A percentile compares a stretch with the other conserved stretches of the same genome.
These are phyloP conservation scores for Phytophthora foliorum DNA, from an alignment of 352 stramenopile genomes.

Conservation along the genomic window DNA sequence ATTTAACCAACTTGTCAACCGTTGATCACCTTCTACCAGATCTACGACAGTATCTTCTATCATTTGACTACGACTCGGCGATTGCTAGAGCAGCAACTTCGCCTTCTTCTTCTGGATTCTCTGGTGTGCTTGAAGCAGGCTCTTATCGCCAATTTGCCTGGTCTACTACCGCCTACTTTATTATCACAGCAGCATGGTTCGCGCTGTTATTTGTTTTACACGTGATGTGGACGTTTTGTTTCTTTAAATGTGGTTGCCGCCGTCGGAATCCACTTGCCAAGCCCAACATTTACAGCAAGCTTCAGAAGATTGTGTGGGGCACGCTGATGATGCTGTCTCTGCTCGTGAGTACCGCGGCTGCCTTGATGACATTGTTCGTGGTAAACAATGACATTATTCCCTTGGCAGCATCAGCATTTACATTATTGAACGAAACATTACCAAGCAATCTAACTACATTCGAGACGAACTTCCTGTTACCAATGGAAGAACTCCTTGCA, in stretches of 20 bases:
- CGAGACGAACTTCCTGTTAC: constrained; percentile 42
- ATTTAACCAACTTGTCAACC: constrained; percentile 40
- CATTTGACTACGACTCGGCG: constrained; percentile 50
- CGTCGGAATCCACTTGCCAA: constrained; percentile 52
- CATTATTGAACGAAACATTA: constrained; percentile 40
- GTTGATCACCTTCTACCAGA: constrained; percentile 56
- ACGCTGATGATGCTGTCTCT: constrained; percentile 45
- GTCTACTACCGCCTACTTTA: constrained; percentile 40
- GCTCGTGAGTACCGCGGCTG: constrained; percentile 24
- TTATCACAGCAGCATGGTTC: constrained; percentile 37
- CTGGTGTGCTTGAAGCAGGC: constrained; percentile 32
- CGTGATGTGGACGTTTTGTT: constrained; percentile 58
- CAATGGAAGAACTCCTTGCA: constrained; percentile 44
- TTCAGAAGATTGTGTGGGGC: constrained; percentile 56
- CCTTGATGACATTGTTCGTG: constrained; percentile 43
- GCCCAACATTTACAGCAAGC: constrained; percentile 58
- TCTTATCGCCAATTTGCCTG: constrained; percentile 66
- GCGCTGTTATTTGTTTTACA: constrained; percentile 53
- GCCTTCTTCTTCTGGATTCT: constrained; percentile 14
- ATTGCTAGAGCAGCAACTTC: constrained; percentile 22
- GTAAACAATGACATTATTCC: constrained; percentile 47
- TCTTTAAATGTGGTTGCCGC: constrained; percentile 58
- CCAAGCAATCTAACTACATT: constrained; percentile 46
- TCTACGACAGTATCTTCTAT: constrained; percentile 50
- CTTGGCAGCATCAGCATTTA: constrained; percentile 29